phyloP scores from a whole-genome alignment of 2,329 filamentous ascomycete genomes.

The Fusarium sp. region DNA sequence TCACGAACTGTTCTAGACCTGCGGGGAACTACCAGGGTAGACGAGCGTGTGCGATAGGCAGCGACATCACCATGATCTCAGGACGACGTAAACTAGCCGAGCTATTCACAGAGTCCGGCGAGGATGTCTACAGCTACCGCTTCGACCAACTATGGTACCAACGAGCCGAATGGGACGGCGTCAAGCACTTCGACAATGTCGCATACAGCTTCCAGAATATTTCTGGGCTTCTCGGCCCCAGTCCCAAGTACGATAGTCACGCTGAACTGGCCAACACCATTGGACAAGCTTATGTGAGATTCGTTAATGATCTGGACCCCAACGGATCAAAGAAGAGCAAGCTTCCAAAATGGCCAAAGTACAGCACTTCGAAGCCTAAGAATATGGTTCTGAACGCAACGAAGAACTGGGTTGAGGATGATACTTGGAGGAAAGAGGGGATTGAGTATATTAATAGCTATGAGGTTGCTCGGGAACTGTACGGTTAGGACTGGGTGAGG shows the following conservation, averaged over 20 bases:
- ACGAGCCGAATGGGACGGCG: constrained; percentile 55
- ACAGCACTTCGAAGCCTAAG: constrained; percentile 54
- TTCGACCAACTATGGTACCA: constrained; percentile 63
- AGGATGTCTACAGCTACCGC: constrained; percentile 62
- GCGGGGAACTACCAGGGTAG: constrained; percentile 56
- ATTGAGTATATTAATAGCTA: constrained; percentile 53
- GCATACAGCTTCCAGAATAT: constrained; percentile 66
- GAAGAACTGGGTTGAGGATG: constrained; percentile 59
- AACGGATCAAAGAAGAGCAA: constrained; percentile 50
- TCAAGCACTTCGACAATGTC: constrained; percentile 64
- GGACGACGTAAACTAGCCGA: constrained; percentile 61
- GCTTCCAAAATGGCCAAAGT: constrained; percentile 59
- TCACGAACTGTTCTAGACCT: constrained; percentile 41
- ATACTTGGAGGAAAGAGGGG: constrained; percentile 62
- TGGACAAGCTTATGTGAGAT: constrained; percentile 59
- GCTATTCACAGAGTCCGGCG: constrained; percentile 52
- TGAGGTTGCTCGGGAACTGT: constrained; percentile 45
- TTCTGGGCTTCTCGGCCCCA: constrained; percentile 60
- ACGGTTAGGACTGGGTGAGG: constrained; percentile 16
- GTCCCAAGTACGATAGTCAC: constrained; percentile 58
- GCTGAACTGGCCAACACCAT: constrained; percentile 53
- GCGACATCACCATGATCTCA: constrained; percentile 63
- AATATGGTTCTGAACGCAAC: constrained; percentile 63
- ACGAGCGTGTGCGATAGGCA: constrained; percentile 60
- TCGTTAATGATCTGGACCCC: constrained; percentile 59